Evolutionary conservation across 2,329 filamentous ascomycete species (phyloP).

Genomic region (Plectosphaerella plurivora): DNA sequence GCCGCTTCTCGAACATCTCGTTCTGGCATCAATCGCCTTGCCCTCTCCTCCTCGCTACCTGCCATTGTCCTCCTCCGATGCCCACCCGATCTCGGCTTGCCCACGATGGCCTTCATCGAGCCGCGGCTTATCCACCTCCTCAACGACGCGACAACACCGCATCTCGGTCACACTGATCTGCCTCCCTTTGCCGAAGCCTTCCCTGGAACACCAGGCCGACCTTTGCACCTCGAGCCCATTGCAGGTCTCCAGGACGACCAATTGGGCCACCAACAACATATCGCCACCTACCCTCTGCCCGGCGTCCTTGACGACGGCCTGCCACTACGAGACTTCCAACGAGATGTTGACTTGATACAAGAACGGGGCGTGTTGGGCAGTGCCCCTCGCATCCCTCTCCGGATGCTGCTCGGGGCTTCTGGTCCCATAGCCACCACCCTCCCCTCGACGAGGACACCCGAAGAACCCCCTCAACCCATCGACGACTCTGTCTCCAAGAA

Average conservation of each 20-base stretch:
- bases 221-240: constrained; percentile 49
- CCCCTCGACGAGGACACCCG: constrained; percentile 40
- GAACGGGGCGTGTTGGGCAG: constrained; percentile 5
- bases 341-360: constrained; percentile 3
- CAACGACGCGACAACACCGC: constrained; percentile 50
- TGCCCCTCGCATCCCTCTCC: constrained; percentile 22
- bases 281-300: constrained; percentile 4
- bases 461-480: constrained; percentile 34
- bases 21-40: constrained; percentile 5
- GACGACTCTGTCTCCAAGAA: constrained; percentile 51
- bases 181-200: constrained; percentile 44
- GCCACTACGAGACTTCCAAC: constrained; percentile 4
- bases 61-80: constrained; percentile 23
- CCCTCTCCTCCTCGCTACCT: neutral
- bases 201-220: constrained; percentile 37
- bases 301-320: constrained; percentile 8
- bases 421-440: constrained; percentile 33
- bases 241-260: constrained; percentile 35
- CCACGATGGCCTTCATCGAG: constrained; percentile 62
- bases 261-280: neutral
- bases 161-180: constrained; percentile 45
- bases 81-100: constrained; percentile 16
- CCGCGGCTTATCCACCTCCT: constrained; percentile 62
- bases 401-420: constrained; percentile 34
- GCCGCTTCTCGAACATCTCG: constrained; percentile 5